These are phyloP conservation scores for Erythrophleum fordii DNA, from an alignment of 306 rosid species.

Conservation along the genomic window DNA sequence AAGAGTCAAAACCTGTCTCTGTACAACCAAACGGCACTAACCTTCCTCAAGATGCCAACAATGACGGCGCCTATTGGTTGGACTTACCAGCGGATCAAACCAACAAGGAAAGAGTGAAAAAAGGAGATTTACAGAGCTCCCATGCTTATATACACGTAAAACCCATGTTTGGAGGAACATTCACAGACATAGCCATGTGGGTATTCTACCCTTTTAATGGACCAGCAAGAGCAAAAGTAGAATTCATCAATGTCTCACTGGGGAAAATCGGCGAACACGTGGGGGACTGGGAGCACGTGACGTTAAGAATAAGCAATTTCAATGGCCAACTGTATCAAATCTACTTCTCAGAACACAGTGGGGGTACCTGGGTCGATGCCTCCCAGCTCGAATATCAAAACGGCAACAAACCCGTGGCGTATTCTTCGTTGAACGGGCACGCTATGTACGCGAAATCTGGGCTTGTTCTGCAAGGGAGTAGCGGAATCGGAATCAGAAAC, in stretches of 20 bases:
- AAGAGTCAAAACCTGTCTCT: conserved; percentile 53
- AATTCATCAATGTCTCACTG: conserved; percentile 44
- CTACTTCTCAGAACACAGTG: conserved; percentile 68
- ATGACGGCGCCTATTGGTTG: conserved; percentile 74
- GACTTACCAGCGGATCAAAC: conserved; percentile 58
- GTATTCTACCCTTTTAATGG: conserved; percentile 86
- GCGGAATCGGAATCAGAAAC: conserved; percentile 58
- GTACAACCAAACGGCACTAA: conserved; percentile 58
- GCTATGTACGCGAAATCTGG: conserved; percentile 69
- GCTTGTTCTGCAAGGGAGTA: conserved; percentile 49
- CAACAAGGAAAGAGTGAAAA: conserved; percentile 60
- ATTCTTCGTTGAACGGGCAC: conserved; percentile 72
- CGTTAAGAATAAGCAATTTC: conserved; percentile 80
- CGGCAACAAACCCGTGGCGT: conserved; percentile 54
- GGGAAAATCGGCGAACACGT: conserved; percentile 79
- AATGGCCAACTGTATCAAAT: conserved; percentile 57
- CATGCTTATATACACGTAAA: conserved; percentile 62
- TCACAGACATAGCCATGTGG: conserved; percentile 78
- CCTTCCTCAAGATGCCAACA: conserved; percentile 73
- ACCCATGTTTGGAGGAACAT: conserved; percentile 76
- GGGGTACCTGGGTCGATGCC: conserved; percentile 72
- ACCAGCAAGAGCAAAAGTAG: conserved; percentile 65
- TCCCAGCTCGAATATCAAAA: conserved; percentile 55
- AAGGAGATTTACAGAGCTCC: conserved; percentile 55
- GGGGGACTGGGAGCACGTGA: conserved; percentile 89